Percentiles rank a stretch among this genome's conserved stretches.
phyloP scores from a whole-genome alignment of 306 rosid genomes.

The Arachis hypogaea region DNA sequence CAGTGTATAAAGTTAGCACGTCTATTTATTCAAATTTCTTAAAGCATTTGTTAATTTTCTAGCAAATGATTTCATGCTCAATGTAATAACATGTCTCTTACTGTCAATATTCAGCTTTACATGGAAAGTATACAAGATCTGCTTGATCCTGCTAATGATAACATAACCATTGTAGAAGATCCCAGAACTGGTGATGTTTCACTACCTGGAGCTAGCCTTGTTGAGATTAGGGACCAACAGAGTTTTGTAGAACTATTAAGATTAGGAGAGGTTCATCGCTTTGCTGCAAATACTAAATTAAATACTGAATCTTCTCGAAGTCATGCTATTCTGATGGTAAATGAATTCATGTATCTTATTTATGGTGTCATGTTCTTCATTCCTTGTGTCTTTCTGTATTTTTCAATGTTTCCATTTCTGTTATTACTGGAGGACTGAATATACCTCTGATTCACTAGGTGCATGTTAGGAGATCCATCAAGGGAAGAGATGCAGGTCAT shows the following conservation, averaged over 20 bases:
- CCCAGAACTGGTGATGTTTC: slow-evolving; percentile 98
- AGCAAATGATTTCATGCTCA: slow-evolving; percentile 23
- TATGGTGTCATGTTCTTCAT: slow-evolving; percentile 36
- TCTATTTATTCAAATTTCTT: slow-evolving; percentile 15
- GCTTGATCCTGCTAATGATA: slow-evolving; percentile 92
- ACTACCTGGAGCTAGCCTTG: slow-evolving; percentile 85
- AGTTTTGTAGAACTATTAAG: slow-evolving; percentile 83
- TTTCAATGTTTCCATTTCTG: slow-evolving; percentile 23
- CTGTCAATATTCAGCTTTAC: slow-evolving; percentile 70
- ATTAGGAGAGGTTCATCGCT: slow-evolving; percentile 96
- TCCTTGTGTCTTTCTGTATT: slow-evolving; percentile 30
- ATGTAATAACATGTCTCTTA: slow-evolving; percentile 35
- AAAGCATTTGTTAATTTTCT: slow-evolving; percentile 28
- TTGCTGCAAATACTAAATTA: slow-evolving; percentile 94
- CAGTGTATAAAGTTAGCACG: neutral
- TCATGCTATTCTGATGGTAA: slow-evolving; percentile 97
- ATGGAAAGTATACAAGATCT: slow-evolving; percentile 98
- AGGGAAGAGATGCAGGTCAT: slow-evolving; percentile 73
- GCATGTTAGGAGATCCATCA: slow-evolving; percentile 72
- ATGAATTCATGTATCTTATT: slow-evolving; percentile 33
- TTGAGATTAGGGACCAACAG: slow-evolving; percentile 86
- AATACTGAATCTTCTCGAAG: slow-evolving; percentile 99
- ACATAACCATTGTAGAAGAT: slow-evolving; percentile 87
- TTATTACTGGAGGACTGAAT: slow-evolving; percentile 37
- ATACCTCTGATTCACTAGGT: slow-evolving; percentile 59